A percentile compares a stretch with the other conserved stretches of the same genome.
Evolutionary conservation across 148 eudicot genomes (phyloP).

Genomic region (Suaeda aralocaspica): DNA sequence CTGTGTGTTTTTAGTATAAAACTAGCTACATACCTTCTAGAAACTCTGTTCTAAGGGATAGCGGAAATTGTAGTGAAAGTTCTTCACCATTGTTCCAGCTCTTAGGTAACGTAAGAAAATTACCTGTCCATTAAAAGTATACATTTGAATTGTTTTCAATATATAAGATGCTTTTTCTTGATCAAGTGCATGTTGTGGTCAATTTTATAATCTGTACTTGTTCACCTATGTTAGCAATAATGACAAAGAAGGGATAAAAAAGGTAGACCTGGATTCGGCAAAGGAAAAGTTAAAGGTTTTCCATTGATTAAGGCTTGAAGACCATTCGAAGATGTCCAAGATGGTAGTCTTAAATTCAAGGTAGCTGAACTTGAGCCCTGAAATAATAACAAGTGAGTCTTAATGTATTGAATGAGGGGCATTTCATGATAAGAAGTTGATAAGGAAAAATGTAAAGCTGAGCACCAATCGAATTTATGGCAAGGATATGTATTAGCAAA

Average conservation of each 20-base stretch:
- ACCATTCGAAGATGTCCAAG: constrained; percentile 48
- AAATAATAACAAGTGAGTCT: not conserved
- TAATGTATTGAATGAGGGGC: not conserved
- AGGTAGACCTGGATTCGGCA: constrained; percentile 56
- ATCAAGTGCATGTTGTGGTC: not conserved
- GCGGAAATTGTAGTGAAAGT: constrained; percentile 56
- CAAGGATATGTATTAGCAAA: too few species aligned
- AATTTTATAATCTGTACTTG: too few species aligned
- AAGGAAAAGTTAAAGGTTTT: constrained; percentile 21
- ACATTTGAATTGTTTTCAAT: not conserved
- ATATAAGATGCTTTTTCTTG: not conserved
- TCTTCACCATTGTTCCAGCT: constrained; percentile 58
- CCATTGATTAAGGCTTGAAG: constrained; percentile 54
- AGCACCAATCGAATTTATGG: not conserved
- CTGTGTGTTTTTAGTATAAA: not conserved
- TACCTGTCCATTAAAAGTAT: constrained; percentile 40
- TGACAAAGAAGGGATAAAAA: too few species aligned
- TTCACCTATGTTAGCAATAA: too few species aligned
- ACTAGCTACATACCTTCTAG: constrained; percentile 75
- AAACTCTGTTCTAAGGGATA: constrained; percentile 55
- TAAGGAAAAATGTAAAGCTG: too few species aligned
- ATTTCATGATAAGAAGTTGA: not conserved
- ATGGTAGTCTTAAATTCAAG: constrained; percentile 60
- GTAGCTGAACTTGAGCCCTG: constrained; percentile 30
- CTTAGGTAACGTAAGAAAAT: constrained; percentile 53